Base-by-base conservation (phyloP, 352 stramenopile genomes). In the Phytopythium sindhum region DNA sequence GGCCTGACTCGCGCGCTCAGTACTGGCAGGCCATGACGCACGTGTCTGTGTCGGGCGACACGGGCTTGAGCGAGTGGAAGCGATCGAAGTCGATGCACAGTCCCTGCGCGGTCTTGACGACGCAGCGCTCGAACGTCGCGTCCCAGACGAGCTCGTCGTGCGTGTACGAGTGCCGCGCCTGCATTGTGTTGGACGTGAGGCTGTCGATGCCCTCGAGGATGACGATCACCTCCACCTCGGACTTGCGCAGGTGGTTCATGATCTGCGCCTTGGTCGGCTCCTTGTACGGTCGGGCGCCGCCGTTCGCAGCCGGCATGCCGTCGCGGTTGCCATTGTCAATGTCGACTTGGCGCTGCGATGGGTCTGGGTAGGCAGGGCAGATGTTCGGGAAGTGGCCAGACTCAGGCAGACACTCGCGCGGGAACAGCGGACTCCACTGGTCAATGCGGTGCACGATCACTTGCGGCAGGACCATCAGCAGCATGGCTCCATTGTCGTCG, bases 141-240 rank as follows among this genome's bases (percentile, higher is more conserved):
- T 96, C 78, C 84, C 84, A 96, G 8, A 67, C 77, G n/a, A 96
- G 85, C 42, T 96, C 82, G 52, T 91, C 74, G 44, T 88, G 73
- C 10, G 78, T 91, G 74, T 93, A 93, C 33, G 86, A 95, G 60
- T 91, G 80, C 14, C 85, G 80, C 14, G 81, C 87, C 59, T 96
- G 87, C 85, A 93, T 96, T 23, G 87, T 96, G 70, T 92, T 93
- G 51, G 84, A 93, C 35, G 87, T 96, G 33, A 81, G 91, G 37
- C 80, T 84, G 51, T 96, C 87, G 58, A 93, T 93, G 37, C 87
- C 87, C 58, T 96, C 87, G 33, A 96, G 72, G 17, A 96, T 78
- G 21, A 84, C 85, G 47, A 96, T 71, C 23, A 96, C 82, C 60
- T 96, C 87, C 3, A 96, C 67, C 55, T 90, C 82, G 8, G 81